Base-by-base conservation (phyloP, 176 grass and related monocot genomes). In the Lolium perenne region DNA sequence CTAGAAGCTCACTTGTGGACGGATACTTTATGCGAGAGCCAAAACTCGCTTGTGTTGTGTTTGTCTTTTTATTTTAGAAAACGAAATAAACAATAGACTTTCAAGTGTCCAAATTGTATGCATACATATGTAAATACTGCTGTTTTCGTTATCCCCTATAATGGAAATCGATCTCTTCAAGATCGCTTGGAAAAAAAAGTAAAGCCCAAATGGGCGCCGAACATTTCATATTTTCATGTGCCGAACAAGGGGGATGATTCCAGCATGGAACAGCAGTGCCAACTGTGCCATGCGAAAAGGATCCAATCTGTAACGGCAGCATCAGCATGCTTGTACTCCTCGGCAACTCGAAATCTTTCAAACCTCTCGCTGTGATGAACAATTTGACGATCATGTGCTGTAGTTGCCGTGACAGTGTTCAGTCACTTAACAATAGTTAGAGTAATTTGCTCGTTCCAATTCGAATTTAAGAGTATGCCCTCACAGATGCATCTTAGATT, bases 261-360 rank as follows among this genome's bases (percentile, higher is more conserved):
- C 83, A 61, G 51, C 80, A 66, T 35, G 82, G 80, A 89, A 70
- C 80, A 87, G 84, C 58, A n/a, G n/a, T n/a, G n/a, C n/a, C n/a
- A n/a, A n/a, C n/a, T n/a, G n/a, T n/a, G 68, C 35, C 66, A 87
- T 80, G 89, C 75, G 60, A 53, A 84, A 76, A 59, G 35, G 60
- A 80, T 84, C 76, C 81, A 80, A 87, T 91, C 85, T 22, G 1
- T 23, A 16, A 29, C 46, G 76, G 75, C 76, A 76, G 84, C 50
- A 60, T 76, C 38, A 6, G 57, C 75, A 80, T 84, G 80, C 81
- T 88, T 81, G 81, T 84, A 81, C 82, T 91, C 76, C 10, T n/a
- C n/a, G 76, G 16, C 58, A 38, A 85, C 66, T 83, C 38, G 20
- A 46, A 77, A 74, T 50, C 64, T 83, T 65, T 38, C 58, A 77